Base-by-base conservation (phyloP, 805 yeast genomes). In the Candida ipomoeae region DNA sequence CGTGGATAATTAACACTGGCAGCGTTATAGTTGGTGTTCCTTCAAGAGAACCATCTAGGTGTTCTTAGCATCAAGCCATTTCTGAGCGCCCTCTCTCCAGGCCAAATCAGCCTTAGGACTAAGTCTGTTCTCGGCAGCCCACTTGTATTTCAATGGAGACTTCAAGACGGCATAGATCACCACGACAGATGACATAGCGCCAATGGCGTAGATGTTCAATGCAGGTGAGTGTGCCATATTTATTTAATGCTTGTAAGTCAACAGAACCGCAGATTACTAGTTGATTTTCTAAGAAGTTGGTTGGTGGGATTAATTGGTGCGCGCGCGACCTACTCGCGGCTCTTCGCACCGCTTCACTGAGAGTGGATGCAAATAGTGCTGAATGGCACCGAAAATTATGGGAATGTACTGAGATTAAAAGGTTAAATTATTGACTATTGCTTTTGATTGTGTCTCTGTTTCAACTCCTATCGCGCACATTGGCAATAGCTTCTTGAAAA, bases 61-160 rank as follows among this genome's bases (percentile, higher is more conserved):
- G 36, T 43, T 48, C 17, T n/a, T 34, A 26, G 46, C 40, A 42
- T 73, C 74, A 51, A 73, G 65, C 78, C 78, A 73, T 56, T 70
- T 66, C 50, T 69, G 70, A 44, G 77, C 71, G 46, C 74, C 73
- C 54, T 67, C 71, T 68, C 78, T 73, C 75, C 76, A 73, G 15
- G 78, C 75, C 54, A 72, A 68, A 52, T 73, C 78, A 43, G 77
- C 77, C 62, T 73, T 73, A 34, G 78, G 78, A 55, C 74, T 70
- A 48, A 72, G 56, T 63, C 76, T 69, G 62, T 69, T 71, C 54
- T 72, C 76, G 40, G 66, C 57, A 33, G 69, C 68, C 68, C 68
- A 71, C 55, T 65, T 63, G 62, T 73, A 70, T 54, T 73, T 73
- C 56, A 68, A 60, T 17, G 78, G 78, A 10, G 77, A 71, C 58